Evolutionary conservation across 805 yeast genomes (phyloP).

Genomic region (Suhomyces tanzawaensis): DNA sequence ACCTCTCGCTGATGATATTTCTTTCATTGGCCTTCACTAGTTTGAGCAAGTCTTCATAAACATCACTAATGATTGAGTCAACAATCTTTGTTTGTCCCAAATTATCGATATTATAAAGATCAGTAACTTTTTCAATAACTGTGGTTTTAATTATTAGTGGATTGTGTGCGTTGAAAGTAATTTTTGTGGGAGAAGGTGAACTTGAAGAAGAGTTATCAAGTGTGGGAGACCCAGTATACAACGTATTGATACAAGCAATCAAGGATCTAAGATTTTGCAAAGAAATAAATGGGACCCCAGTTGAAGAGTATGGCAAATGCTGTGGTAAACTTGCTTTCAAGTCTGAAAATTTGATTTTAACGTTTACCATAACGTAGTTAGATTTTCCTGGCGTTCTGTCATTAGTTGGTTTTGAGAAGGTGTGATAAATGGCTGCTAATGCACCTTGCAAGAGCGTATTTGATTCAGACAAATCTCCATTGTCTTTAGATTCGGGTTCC

Average conservation of each 20-base stretch:
- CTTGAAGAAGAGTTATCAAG: not conserved
- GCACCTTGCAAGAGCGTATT: constrained; percentile 37
- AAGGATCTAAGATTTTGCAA: constrained; percentile 60
- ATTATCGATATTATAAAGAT: constrained; percentile 35
- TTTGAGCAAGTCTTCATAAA: constrained; percentile 55
- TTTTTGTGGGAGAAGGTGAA: not conserved
- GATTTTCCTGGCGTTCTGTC: constrained; percentile 6
- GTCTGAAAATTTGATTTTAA: constrained; percentile 62
- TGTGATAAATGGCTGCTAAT: constrained; percentile 40
- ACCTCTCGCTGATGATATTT: constrained; percentile 42
- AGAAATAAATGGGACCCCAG: constrained; percentile 55
- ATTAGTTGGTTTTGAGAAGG: constrained; percentile 26
- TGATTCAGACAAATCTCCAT: constrained; percentile 8
- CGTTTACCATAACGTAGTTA: constrained; percentile 63
- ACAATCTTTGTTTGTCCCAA: constrained; percentile 45
- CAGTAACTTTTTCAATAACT: constrained; percentile 39
- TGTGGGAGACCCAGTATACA: constrained; percentile 3
- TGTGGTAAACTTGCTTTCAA: constrained; percentile 54
- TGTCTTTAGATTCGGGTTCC: not conserved
- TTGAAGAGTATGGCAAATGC: constrained; percentile 48
- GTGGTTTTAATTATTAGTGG: constrained; percentile 40
- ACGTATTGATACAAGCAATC: constrained; percentile 54
- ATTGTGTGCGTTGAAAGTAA: constrained; percentile 2
- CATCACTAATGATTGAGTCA: constrained; percentile 53
- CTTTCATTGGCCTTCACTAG: constrained; percentile 56